A percentile compares a stretch with the other conserved stretches of the same genome.
Conservation (phyloP, 2,329 filamentous ascomycete genomes). For the Aureobasidium zeae region DNA sequence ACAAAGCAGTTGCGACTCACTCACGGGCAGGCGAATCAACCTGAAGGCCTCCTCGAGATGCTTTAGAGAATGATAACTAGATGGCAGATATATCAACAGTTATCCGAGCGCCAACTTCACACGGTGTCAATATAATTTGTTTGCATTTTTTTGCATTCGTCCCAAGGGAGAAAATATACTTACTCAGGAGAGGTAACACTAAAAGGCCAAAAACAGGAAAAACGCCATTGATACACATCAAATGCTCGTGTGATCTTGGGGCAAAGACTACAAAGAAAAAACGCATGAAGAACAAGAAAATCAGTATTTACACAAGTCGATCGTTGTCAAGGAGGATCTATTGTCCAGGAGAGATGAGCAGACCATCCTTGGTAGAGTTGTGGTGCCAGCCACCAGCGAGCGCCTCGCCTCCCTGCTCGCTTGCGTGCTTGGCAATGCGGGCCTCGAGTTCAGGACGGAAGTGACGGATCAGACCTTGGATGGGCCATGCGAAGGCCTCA, state of each 20-base stretch:
- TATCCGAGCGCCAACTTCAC: too few species aligned
- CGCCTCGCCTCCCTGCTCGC: constrained; percentile 61
- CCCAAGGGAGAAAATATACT: constrained; percentile 10
- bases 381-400: constrained; percentile 84
- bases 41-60: too few species aligned
- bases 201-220: neutral
- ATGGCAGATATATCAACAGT: too few species aligned
- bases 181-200: neutral
- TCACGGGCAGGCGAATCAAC: too few species aligned
- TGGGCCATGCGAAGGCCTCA: constrained; percentile 96
- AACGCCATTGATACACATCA: constrained; percentile 14
- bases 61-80: too few species aligned
- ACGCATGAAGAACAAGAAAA: neutral
- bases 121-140: too few species aligned
- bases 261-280: constrained; percentile 2
- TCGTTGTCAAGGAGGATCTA: constrained; percentile 37
- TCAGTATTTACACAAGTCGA: constrained; percentile 12
- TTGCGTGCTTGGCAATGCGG: constrained; percentile 71
- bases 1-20: neutral
- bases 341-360: constrained; percentile 81
- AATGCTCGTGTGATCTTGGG: neutral
- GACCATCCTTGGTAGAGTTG: constrained; percentile 64
- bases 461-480: constrained; percentile 95
- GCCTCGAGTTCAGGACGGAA: constrained; percentile 94
- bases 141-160: constrained; percentile 1